Base-by-base conservation (phyloP, 2,329 filamentous ascomycete species). In the Curvularia sp. region DNA sequence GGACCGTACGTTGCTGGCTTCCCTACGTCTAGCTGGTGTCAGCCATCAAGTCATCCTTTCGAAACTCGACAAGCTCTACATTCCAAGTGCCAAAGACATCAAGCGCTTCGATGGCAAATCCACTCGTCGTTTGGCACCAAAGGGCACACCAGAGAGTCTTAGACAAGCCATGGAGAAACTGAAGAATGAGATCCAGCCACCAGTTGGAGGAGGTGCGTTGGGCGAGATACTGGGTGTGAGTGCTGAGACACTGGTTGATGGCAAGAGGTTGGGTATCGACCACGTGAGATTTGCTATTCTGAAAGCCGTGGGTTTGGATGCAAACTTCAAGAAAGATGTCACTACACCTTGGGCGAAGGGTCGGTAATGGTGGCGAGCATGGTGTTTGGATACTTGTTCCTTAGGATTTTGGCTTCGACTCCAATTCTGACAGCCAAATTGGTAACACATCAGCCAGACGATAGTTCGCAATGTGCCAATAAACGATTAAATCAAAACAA, bases 31-130 rank as follows among this genome's bases (percentile, higher is more conserved):
- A 46, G 78, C 82, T n/a, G 83, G 82, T 1, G 83, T 90, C 15
- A 80, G 85, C 0, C 86, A 88, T 70, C 88, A 91, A 71, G 78
- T 91, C 15, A 78, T 92, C 15, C 70, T 91, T n/a, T 85, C 83
- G 6, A 91, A 91, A 72, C 81, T 85, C 6, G 89, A 92, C 69
- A 72, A 69, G 30, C 22, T 76, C 1, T 76, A 71, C 24, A 63
- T 76, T 1, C 72, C 73, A 2, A 24, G 61, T 9, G 58, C 62
- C 2, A 65, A 61, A 4, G 56, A 62, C 5, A 61, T 71, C 15
- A 64, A 57, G 35, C 58, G 60, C 10, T 55, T 61, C 30, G 59
- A 63, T 24, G 61, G 60, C 1, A 68, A 64, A 24, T 54, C 53
- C 2, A 41, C 64, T 4, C 35, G 42, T 10, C 64, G 58, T 33